A percentile compares a stretch with the other conserved stretches of the same genome.
phyloP scores from a whole-genome alignment of 371 early-diverging fungal species.

The Entomophthora muscae region DNA sequence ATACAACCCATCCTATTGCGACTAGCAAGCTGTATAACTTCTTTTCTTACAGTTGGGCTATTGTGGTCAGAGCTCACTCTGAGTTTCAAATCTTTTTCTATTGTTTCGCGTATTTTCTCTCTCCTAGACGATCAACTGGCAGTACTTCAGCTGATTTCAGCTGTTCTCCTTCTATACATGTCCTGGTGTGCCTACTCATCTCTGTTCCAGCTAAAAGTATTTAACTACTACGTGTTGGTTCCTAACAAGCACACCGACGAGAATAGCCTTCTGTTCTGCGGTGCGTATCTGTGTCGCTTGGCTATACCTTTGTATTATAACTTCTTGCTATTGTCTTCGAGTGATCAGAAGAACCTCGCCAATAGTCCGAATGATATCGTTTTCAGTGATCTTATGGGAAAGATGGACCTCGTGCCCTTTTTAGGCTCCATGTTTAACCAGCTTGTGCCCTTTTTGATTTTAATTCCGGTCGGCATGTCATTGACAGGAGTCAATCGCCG shows the following conservation, averaged over 20 bases:
- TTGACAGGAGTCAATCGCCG: neutral
- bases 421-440: neutral
- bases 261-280: neutral
- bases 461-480: neutral
- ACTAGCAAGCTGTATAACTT: neutral
- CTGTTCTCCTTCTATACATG: constrained; percentile 1
- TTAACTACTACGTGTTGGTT: constrained; percentile 8
- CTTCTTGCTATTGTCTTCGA: neutral
- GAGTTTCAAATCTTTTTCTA: neutral
- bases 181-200: constrained; percentile 1
- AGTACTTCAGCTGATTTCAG: neutral
- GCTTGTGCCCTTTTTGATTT: neutral
- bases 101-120: neutral
- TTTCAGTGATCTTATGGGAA: constrained; percentile 1
- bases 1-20: neutral
- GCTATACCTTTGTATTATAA: neutral
- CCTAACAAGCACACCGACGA: constrained; percentile 3
- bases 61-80: constrained; percentile 7
- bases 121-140: neutral
- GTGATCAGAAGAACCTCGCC: neutral
- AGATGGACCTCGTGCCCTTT: neutral
- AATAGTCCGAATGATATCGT: too few species aligned
- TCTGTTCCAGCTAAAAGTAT: constrained; percentile 1
- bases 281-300: neutral
- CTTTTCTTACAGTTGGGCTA: neutral